Conservation (phyloP, 2,329 filamentous ascomycete species). For the Cryoendolithus antarcticus region DNA sequence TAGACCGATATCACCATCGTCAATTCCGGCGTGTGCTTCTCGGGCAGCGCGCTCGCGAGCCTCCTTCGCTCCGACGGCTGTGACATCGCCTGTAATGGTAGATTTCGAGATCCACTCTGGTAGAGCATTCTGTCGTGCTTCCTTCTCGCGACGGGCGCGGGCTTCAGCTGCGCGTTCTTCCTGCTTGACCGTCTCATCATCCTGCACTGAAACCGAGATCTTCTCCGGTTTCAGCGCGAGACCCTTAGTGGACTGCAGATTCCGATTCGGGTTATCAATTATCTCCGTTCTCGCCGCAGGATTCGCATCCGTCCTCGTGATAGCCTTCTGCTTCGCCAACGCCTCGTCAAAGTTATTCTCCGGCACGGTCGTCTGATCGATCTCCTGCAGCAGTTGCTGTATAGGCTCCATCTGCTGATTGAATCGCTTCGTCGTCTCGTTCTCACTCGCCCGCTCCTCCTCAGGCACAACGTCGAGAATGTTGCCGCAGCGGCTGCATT, state of each 20-base stretch:
- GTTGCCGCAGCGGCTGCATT: conserved; percentile 66
- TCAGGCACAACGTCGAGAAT: conserved; percentile 50
- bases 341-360: conserved; percentile 61
- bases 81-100: conserved; percentile 33
- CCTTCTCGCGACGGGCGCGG: conserved; percentile 17
- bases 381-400: conserved; percentile 60
- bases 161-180: conserved; percentile 21
- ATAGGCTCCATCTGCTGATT: conserved; percentile 73
- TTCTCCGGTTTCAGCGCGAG: conserved; percentile 23
- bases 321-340: conserved; percentile 48
- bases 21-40: conserved; percentile 24
- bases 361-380: conserved; percentile 63
- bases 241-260: conserved; percentile 22
- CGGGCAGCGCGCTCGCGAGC: conserved; percentile 26
- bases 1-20: conserved; percentile 19
- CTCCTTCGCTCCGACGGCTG: conserved; percentile 26
- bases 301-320: conserved; percentile 55
- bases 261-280: conserved; percentile 22
- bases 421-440: conserved; percentile 57
- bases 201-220: conserved; percentile 22
- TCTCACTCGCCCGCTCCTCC: conserved; percentile 42
- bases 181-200: conserved; percentile 22
- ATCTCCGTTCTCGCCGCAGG: conserved; percentile 29
- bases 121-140: conserved; percentile 24
- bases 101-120: conserved; percentile 25